Base-by-base conservation (phyloP, 305 asterid genomes). In the Fraxinus velutina region DNA sequence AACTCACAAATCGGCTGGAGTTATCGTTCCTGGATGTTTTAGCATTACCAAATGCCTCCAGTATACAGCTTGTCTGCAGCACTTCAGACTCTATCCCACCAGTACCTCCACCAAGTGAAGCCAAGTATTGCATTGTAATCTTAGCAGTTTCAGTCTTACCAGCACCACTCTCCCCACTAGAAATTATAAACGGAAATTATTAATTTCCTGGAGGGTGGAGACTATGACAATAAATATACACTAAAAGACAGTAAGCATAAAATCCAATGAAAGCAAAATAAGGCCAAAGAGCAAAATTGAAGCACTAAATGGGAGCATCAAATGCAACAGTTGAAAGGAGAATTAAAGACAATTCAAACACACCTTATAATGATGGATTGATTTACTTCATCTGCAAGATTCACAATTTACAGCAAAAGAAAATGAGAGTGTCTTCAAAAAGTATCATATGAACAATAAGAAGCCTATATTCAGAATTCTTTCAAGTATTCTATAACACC, bases 131-230 rank as follows among this genome's bases (percentile, higher is more conserved):
- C 91, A 92, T 88, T 68, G 94, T 93, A 71, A 85, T 73, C 83
- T 93, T 94, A 78, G 98, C 98, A 60, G 98, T 94, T 90, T 91
- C 98, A 37, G 98, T 94, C 91, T 96, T 96, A 88, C 99, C 99
- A 81, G 98, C 88, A 44, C 99, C 98, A 85, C 99, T 94, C 88
- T 90, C 98, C 76, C 98, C 99, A 82, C 99, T 96, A 80, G 50
- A 87, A 81, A 83, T 83, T 72, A 83, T 30, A 86, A 86, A 73
- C 83, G 22, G 77, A 50, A 71, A 78, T 86, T 83, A 81, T 42
- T 84, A 47, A 27, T 55, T 82, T 47, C 78, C 57, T 34, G 57
- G 19, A 47, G 19, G 57, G 19, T 19, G 21, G 42, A 12, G 4
- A 79, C 74, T 52, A 22, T 36, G 79, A 80, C 29, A 73, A 36